A percentile compares a stretch with the other conserved stretches of the same genome.
Conservation (phyloP, 2,329 filamentous ascomycete species). For the Rhinocladiella mackenziei region DNA sequence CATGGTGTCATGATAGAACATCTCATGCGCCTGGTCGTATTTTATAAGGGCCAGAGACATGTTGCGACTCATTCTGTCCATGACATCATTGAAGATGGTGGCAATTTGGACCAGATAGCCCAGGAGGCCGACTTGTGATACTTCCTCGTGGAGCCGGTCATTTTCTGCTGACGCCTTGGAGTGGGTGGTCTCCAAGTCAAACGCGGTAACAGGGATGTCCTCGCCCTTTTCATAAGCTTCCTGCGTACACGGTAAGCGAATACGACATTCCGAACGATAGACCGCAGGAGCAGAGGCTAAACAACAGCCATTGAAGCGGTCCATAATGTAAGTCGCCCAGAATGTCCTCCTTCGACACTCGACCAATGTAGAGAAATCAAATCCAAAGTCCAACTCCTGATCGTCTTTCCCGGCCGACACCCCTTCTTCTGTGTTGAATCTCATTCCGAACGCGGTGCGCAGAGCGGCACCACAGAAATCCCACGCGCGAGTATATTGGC, state of each 20-base stretch:
- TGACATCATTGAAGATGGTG: conserved; percentile 24
- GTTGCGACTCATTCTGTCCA: conserved; percentile 7
- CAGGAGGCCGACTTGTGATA: conserved; percentile 16
- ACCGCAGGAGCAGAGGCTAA: conserved; percentile 54
- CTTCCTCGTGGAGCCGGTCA: not conserved
- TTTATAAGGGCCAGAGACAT: not conserved
- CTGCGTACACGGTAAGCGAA: conserved; percentile 61
- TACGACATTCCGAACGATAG: conserved; percentile 61
- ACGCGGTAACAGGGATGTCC: conserved; percentile 54
- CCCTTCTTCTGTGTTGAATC: conserved; percentile 60
- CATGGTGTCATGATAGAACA: conserved; percentile 8
- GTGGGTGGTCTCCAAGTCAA: conserved; percentile 1
- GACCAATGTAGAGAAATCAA: conserved; percentile 55
- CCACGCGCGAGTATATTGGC: conserved; percentile 57
- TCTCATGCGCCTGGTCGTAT: conserved; percentile 4
- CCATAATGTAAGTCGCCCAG: conserved; percentile 67
- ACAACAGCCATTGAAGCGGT: conserved; percentile 61
- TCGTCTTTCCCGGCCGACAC: conserved; percentile 46
- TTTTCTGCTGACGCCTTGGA: not conserved
- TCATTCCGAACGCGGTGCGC: conserved; percentile 56
- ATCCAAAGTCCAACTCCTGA: conserved; percentile 52
- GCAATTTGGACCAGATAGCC: conserved; percentile 25
- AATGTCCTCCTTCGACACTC: conserved; percentile 68
- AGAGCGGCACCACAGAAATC: conserved; percentile 62
- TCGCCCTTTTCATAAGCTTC: conserved; percentile 60